These are phyloP conservation scores for Solanum sejunctum DNA, from an alignment of 257 asterid species.

Conservation along the genomic window DNA sequence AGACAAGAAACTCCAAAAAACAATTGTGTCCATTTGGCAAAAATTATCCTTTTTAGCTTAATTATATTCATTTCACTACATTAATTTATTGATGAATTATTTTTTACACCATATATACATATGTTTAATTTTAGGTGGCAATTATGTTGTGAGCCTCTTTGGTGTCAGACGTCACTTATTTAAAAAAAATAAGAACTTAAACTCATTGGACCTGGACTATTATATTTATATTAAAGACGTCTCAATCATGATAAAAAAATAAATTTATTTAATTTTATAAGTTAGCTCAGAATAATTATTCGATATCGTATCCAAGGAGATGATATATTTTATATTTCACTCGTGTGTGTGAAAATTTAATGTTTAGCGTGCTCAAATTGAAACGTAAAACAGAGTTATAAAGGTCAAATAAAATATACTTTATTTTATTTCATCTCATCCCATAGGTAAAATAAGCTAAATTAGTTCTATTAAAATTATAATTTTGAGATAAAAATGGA, in stretches of 20 bases:
- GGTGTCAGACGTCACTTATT: not conserved
- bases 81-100: not conserved
- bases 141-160: not conserved
- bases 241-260: not conserved
- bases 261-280: not conserved
- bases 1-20: not conserved
- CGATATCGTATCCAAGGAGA: not conserved
- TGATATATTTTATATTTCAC: not conserved
- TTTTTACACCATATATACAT: not conserved
- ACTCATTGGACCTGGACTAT: not conserved
- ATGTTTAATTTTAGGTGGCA: not conserved
- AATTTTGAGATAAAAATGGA: too few relatives aligned
- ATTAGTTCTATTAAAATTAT: too few relatives aligned
- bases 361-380: not conserved
- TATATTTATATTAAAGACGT: not conserved
- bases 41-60: not conserved
- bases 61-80: not conserved
- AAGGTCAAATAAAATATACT: not conserved
- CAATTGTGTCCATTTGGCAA: not conserved
- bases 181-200: not conserved
- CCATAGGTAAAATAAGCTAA: too few relatives aligned
- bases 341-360: not conserved
- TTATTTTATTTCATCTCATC: not conserved
- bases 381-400: not conserved
- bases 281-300: fast-evolving